A percentile compares a stretch with the other conserved stretches of the same genome.
These are phyloP conservation scores for Diphasiastrum complanatum DNA, from an alignment of 83 land plant species.

Conservation along the genomic window DNA sequence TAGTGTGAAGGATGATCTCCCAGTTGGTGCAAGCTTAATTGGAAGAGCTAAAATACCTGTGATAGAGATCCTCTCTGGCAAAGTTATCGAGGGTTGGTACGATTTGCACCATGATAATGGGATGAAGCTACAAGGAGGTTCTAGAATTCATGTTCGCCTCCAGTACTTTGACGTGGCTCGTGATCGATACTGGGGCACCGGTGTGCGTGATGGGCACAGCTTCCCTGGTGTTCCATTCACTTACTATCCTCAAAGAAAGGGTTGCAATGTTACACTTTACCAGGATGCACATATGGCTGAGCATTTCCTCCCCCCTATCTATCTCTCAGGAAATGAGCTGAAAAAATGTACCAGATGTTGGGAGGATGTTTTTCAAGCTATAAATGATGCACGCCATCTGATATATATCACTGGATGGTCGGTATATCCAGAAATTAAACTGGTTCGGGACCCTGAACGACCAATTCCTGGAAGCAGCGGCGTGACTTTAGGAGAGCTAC, in stretches of 20 bases:
- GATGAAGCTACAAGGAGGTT: background rate
- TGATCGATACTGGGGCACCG: constrained; percentile 8
- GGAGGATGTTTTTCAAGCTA: constrained; percentile 54
- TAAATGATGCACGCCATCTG: constrained; percentile 42
- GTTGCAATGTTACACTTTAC: constrained; percentile 42
- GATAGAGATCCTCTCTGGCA: background rate
- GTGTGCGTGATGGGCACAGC: constrained; percentile 24
- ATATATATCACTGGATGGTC: constrained; percentile 39
- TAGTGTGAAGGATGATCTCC: constrained; percentile 20
- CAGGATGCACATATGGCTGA: constrained; percentile 44
- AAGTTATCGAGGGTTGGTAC: background rate
- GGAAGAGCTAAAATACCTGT: no score
- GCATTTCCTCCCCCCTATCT: constrained; percentile 28
- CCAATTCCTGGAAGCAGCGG: background rate
- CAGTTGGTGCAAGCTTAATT: constrained; percentile 5
- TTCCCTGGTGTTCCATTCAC: constrained; percentile 9
- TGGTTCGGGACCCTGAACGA: background rate
- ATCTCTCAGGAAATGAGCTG: background rate
- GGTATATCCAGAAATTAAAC: background rate
- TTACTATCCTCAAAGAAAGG: constrained; percentile 34
- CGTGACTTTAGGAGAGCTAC: background rate
- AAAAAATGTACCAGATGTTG: constrained; percentile 36
- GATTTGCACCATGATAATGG: background rate
- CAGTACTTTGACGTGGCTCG: constrained; percentile 10
- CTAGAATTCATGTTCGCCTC: background rate